Evolutionary conservation across 2,329 filamentous ascomycete species (phyloP), one percentile per base, ranked within the genome.

Genomic region (Endoconidiophora laricicola): DNA sequence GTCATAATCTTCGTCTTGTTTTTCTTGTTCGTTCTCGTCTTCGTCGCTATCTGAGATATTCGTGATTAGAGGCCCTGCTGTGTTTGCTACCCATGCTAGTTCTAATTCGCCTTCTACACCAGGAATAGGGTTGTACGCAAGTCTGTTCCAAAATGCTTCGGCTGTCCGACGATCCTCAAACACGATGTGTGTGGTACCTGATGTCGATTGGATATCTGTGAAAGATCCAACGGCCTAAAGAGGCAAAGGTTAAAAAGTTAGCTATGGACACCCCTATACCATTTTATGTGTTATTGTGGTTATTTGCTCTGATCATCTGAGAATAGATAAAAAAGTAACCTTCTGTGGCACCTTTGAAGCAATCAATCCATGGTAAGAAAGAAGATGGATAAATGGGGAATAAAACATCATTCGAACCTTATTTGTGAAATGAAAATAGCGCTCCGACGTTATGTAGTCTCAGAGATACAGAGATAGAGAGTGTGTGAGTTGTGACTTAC

Each of bases 121-220:
- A 0, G 79, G 76, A 39, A 87, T 74, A 18, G 72, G 65, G 41
- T 71, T 70, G 43, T 69, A 69, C 44, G 73, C 61, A n/a, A 77
- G 64, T 24, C 73, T 68, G 57, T 76, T 74, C 65, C 73, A 75
- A 57, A 82, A 80, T 55, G 72, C 78, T 60, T 90, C 84, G 3
- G 82, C 84, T 12, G 81, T 80, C 59, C 76, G 76, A 52, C 79
- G 75, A 58, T 83, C 78, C 52, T 75, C 77, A 60, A 83, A 83
- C 4, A 72, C 73, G 47, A 83, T 72, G 48, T 72, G 65, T 1
- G 78, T 74, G 0, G 63, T 60, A 1, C 62, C 55, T 0, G 69
- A 61, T 2, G 66, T 68, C 3, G 68, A 65, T 33, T 76, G 68
- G 26, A 82, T 71, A 26, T 73, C 71, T 36, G 72, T 71, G 56